phyloP scores from a whole-genome alignment of 805 yeast genomes.

The Starmera caribaea region DNA sequence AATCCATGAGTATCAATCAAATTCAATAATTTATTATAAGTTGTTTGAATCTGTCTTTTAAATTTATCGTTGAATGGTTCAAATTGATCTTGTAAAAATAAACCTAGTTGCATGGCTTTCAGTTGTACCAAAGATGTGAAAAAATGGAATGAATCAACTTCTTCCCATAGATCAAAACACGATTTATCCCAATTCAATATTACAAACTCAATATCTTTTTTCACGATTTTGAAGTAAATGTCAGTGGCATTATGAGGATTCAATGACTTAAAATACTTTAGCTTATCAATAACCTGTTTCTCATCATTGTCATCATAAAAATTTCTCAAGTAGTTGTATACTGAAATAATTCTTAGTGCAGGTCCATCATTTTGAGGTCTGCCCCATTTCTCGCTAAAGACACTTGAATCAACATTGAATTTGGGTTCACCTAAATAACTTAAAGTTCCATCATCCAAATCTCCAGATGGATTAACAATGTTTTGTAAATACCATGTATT shows the following conservation, averaged over 20 bases:
- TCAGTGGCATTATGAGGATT: too few species aligned
- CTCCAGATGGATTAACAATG: conserved; percentile 59
- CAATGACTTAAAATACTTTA: too few species aligned
- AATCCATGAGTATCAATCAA: conserved; percentile 25
- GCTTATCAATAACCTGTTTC: conserved; percentile 18
- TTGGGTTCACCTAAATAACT: conserved; percentile 87
- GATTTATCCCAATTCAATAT: conserved; percentile 46
- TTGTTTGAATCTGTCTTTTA: too few species aligned
- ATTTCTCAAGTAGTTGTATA: conserved; percentile 42
- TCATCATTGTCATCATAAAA: conserved; percentile 25
- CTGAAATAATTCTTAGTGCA: conserved; percentile 64
- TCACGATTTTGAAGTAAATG: conserved; percentile 43
- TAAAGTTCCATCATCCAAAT: conserved; percentile 29
- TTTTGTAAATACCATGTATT: conserved; percentile 56
- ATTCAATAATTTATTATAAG: background rate
- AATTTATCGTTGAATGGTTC: conserved; percentile 6
- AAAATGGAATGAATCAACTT: conserved; percentile 62
- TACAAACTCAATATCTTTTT: conserved; percentile 64
- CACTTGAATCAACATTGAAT: conserved; percentile 53
- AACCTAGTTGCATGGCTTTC: conserved; percentile 54
- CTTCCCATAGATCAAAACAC: conserved; percentile 95
- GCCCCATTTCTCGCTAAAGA: conserved; percentile 73
- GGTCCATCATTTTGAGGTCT: conserved; percentile 97
- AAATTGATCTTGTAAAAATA: conserved; percentile 25
- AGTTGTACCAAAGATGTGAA: conserved; percentile 73